Evolutionary conservation across 306 rosid species (phyloP), one percentile per base, ranked within the genome.

Genomic region (Alnus rubra): DNA sequence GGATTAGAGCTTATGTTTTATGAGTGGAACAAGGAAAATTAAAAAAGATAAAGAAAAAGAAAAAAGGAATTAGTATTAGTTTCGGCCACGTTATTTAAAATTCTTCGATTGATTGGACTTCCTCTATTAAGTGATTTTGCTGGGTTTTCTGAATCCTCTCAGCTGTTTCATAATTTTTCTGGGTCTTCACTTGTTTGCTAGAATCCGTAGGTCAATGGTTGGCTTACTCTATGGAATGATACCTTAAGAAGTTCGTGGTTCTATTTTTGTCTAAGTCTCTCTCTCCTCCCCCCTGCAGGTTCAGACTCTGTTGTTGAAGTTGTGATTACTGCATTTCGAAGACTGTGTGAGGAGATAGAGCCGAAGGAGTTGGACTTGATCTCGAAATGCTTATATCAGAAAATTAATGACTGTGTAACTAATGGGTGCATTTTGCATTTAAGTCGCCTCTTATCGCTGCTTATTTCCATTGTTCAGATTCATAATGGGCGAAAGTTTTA

Each of bases 321-420:
- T 78, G 58, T 91, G 62, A 86, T 77, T 78, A 82, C 84, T 3
- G 80, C 82, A 23, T 89, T 91, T 37, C 77, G 81, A 83, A 84
- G 90, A 58, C 83, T 94, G 80, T 91, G 97, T 1, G 88, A 89
- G 80, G 87, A 79, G 31, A 89, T 90, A 76, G 93, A 94, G 73
- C 76, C 89, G 52, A 49, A 86, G 74, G 95, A 92, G 82, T 82
- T 94, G 87, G 81, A 75, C 81, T 69, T 92, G 85, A 80, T 91
- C 79, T 88, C 91, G 89, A 80, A 78, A 81, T 85, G 88, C 87
- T 81, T 94, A 71, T 84, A 82, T 76, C 80, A 67, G 84, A 88
- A 89, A 85, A 86, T 85, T 59, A 73, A 18, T 19, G 81, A 69
- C 75, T 89, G 80, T 48, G 52, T 82, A 52, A 77, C 74, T 71